These are phyloP conservation scores for Zymoseptoria ardabiliae DNA, from an alignment of 2,329 filamentous ascomycete species.

Conservation along the genomic window DNA sequence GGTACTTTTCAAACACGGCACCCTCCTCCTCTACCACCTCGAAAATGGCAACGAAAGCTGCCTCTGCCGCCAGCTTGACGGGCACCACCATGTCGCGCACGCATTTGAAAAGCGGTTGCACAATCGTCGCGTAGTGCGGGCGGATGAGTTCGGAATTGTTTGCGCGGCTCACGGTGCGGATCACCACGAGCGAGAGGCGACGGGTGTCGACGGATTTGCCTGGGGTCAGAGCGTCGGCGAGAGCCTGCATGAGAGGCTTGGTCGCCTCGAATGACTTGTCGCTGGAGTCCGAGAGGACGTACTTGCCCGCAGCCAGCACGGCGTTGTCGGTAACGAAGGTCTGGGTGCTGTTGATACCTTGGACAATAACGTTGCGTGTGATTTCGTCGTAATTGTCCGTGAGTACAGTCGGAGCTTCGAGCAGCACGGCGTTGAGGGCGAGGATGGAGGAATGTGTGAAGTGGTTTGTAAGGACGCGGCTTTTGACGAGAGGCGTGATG, in stretches of 20 bases:
- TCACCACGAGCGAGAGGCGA: conserved; percentile 75
- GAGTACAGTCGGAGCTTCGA: conserved; percentile 68
- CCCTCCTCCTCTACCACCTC: conserved; percentile 80
- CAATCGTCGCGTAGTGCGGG: conserved; percentile 73
- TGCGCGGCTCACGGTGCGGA: conserved; percentile 74
- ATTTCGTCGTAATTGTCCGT: conserved; percentile 64
- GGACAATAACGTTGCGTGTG: conserved; percentile 66
- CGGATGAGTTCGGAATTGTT: conserved; percentile 67
- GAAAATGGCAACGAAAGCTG: conserved; percentile 86
- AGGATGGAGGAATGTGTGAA: conserved; percentile 74
- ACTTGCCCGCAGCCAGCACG: conserved; percentile 85
- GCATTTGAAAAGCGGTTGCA: conserved; percentile 75
- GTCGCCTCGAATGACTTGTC: conserved; percentile 66
- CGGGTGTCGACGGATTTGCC: conserved; percentile 76
- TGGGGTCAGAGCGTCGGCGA: conserved; percentile 68
- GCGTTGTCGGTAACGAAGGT: conserved; percentile 68
- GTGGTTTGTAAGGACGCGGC: conserved; percentile 69
- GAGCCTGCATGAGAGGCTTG: conserved; percentile 71
- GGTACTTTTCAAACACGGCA: conserved; percentile 84
- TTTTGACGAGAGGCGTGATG: conserved; percentile 55
- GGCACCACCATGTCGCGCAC: conserved; percentile 91
- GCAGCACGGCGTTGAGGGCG: conserved; percentile 78
- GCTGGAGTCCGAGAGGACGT: conserved; percentile 60
- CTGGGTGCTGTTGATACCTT: conserved; percentile 69
- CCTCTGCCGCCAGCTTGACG: conserved; percentile 89